Base-by-base conservation (phyloP, 352 stramenopile genomes). In the Globisporangium cystogenes region DNA sequence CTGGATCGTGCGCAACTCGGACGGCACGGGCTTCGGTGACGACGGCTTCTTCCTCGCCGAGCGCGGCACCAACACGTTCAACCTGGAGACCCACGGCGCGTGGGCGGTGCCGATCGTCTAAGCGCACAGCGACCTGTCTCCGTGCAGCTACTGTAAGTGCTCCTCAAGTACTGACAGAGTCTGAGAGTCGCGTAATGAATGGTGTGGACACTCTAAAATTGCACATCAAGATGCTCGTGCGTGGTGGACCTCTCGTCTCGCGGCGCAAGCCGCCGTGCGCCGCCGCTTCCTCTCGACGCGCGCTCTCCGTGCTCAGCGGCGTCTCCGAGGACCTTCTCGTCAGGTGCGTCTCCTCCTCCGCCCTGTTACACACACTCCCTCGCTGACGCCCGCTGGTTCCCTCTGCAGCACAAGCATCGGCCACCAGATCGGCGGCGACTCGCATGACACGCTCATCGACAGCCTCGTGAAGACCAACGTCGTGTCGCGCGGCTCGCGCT, bases 1-100 rank as follows among this genome's bases (percentile, higher is more conserved):
- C 76, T 99, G 95, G 95, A 87, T 99, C 65, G 88, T 98, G 42
- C 87, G 96, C 48, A 97, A 99, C 82, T 87, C 87, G 48, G 76
- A 91, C 48, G 81, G 81, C 39, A 91, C 78, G 10, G 87, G 86
- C 51, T 91, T 74, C 70, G 81, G 81, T 41, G 78, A 91, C 48
- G 47, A 67, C 23, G 81, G 81, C 42, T 91, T 89, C 60, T 91
- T 91, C 63, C 62, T 64, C 23, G 81, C 66, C 36, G 81, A 91
- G 47, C 66, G 81, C 27, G 81, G 81, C 20, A 65, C 76, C 35
- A 91, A 91, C 58, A 76, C 74, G n/a, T 91, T 86, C 70, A 88
- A 87, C 50, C 70, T 91, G 4, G 81, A 91, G 62, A 68, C 56
- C 48, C 81, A 90, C 46, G 81, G 68, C 33, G 81, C 81, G 4